These are phyloP conservation scores for Colletotrichum cordylinicola DNA, from an alignment of 2,329 filamentous ascomycete genomes.

Conservation along the genomic window DNA sequence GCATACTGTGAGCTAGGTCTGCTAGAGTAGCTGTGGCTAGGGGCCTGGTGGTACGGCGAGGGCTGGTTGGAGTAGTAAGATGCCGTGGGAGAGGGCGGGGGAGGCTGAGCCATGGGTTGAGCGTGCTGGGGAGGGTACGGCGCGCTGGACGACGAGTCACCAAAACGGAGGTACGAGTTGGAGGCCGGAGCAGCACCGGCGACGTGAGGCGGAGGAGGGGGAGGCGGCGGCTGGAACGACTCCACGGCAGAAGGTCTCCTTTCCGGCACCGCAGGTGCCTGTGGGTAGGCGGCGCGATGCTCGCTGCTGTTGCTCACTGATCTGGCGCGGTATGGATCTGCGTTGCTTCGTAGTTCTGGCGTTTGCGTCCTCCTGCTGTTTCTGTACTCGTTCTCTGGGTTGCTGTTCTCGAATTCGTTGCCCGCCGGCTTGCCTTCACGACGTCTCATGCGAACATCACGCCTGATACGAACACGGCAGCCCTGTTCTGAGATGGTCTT, in stretches of 20 bases:
- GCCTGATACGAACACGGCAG: slow-evolving; percentile 92
- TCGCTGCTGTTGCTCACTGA: slow-evolving; percentile 66
- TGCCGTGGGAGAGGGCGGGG: slow-evolving; percentile 38
- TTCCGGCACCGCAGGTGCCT: slow-evolving; percentile 29
- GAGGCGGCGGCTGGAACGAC: slow-evolving; percentile 42
- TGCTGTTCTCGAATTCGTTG: slow-evolving; percentile 61
- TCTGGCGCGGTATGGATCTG: slow-evolving; percentile 50
- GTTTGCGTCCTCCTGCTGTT: slow-evolving; percentile 37
- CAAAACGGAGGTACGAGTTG: slow-evolving; percentile 39
- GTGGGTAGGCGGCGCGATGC: slow-evolving; percentile 47
- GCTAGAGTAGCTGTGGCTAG: slow-evolving; percentile 40
- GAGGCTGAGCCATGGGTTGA: slow-evolving; percentile 34
- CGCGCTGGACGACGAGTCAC: slow-evolving; percentile 30
- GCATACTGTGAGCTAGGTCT: slow-evolving; percentile 34
- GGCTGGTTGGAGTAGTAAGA: slow-evolving; percentile 39
- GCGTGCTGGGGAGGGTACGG: slow-evolving; percentile 42
- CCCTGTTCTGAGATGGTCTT: slow-evolving; percentile 95
- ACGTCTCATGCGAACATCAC: slow-evolving; percentile 91
- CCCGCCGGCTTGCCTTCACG: slow-evolving; percentile 72
- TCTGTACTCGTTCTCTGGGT: slow-evolving; percentile 64
- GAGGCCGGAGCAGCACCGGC: slow-evolving; percentile 28
- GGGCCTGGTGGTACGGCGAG: slow-evolving; percentile 47
- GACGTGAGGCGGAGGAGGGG: slow-evolving; percentile 40
- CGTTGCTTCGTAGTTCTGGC: slow-evolving; percentile 21
- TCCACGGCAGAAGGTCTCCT: slow-evolving; percentile 56